phyloP scores from a whole-genome alignment of 2,329 filamentous ascomycete species.

The Exophiala bonariae region DNA sequence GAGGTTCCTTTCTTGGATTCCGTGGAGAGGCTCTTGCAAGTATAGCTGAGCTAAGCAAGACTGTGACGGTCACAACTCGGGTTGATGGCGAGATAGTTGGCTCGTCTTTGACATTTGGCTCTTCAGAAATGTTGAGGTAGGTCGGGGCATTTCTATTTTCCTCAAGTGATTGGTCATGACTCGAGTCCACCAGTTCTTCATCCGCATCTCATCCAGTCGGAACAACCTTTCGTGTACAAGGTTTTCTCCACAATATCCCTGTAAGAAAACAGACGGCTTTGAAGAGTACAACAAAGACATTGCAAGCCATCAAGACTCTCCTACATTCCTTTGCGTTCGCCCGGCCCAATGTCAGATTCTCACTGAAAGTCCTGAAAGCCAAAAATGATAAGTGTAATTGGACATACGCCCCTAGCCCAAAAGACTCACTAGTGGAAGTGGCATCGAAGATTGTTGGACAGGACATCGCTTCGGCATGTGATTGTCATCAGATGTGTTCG shows the following conservation, averaged over 20 bases:
- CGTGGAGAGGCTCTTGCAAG: conserved; percentile 65
- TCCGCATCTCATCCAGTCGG: conserved; percentile 58
- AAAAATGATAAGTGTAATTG: conserved; percentile 64
- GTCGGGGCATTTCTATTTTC: conserved; percentile 7
- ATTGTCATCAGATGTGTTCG: conserved; percentile 27
- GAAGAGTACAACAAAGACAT: conserved; percentile 50
- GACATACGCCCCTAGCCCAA: conserved; percentile 54
- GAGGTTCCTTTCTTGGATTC: conserved; percentile 61
- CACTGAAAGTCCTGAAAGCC: conserved; percentile 55
- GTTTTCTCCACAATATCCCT: conserved; percentile 59
- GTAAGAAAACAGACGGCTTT: conserved; percentile 58
- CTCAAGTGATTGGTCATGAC: conserved; percentile 24
- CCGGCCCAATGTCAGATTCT: conserved; percentile 56
- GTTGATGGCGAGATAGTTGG: conserved; percentile 58
- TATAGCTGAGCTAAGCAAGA: conserved; percentile 58
- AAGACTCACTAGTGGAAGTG: conserved; percentile 52
- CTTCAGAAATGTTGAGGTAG: conserved; percentile 51
- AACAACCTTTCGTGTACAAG: conserved; percentile 58
- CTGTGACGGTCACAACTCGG: conserved; percentile 55
- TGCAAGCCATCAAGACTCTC: conserved; percentile 53
- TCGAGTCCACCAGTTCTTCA: conserved; percentile 35
- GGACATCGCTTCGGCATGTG: conserved; percentile 54
- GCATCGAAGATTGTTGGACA: conserved; percentile 57
- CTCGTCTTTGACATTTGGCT: conserved; percentile 50
- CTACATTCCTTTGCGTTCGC: conserved; percentile 62